Percentiles rank a stretch among this genome's conserved stretches.
phyloP scores from a whole-genome alignment of 129 eudicot species.

The Ambrosia trifida region DNA sequence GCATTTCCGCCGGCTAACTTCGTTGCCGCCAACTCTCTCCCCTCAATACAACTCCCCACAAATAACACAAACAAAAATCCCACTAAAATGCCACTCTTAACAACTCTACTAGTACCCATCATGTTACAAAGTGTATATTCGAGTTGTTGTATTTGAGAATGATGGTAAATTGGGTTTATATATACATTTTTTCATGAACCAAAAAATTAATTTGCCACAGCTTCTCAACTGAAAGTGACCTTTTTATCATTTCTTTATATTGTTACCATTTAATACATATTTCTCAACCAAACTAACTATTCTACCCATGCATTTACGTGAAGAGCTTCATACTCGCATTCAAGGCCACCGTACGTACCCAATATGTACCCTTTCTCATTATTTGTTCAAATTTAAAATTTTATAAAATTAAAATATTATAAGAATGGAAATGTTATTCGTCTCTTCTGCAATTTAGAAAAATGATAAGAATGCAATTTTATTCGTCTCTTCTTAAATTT shows the following conservation, averaged over 20 bases:
- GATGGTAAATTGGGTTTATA: conserved; percentile 23
- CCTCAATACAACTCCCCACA: conserved; percentile 31
- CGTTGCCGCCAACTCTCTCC: conserved; percentile 30
- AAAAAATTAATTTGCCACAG: conserved; percentile 15
- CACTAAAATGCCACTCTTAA: conserved; percentile 20
- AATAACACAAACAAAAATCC: conserved; percentile 26
- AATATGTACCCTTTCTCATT: background rate
- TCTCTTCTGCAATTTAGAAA: too few relatives aligned
- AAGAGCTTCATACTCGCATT: conserved; percentile 38
- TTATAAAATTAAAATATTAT: too few relatives aligned
- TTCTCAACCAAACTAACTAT: conserved; percentile 37
- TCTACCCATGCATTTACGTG: conserved; percentile 42
- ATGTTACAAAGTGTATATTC: background rate
- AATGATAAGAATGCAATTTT: too few relatives aligned
- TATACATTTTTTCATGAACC: background rate
- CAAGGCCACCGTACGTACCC: conserved; percentile 34
- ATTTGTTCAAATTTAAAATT: too few relatives aligned
- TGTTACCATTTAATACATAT: conserved; percentile 15
- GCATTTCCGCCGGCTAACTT: background rate
- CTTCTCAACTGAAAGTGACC: conserved; percentile 42
- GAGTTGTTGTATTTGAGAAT: conserved; percentile 10
- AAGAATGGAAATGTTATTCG: too few relatives aligned
- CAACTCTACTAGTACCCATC: conserved; percentile 9
- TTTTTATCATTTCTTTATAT: conserved; percentile 18
- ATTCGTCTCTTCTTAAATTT: too few relatives aligned